Conservation (phyloP, 2,329 filamentous ascomycete species). For the Rhinocladiella mackenziei region DNA sequence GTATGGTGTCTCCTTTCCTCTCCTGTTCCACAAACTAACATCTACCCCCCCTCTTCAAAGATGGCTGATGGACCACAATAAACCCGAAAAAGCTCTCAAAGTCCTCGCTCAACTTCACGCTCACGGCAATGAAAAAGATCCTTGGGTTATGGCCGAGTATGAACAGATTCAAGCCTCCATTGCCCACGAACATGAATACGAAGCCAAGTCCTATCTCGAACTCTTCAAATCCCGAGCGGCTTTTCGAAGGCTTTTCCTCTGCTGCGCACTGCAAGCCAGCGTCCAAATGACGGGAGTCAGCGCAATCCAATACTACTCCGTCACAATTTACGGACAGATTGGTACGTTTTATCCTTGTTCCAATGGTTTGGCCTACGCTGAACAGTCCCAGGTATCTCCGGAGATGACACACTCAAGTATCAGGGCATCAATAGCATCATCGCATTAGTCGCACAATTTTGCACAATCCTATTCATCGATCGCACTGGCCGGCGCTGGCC, state of each 20-base stretch:
- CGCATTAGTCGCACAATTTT: slow-evolving; percentile 63
- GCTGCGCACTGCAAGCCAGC: slow-evolving; percentile 64
- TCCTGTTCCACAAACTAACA: slow-evolving; percentile 40
- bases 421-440: slow-evolving; percentile 72
- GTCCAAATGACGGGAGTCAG: slow-evolving; percentile 73
- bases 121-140: slow-evolving; percentile 61
- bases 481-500: slow-evolving; percentile 67
- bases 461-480: slow-evolving; percentile 65
- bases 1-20: slow-evolving; percentile 27
- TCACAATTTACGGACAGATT: slow-evolving; percentile 63
- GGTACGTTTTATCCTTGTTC: no score
- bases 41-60: slow-evolving; percentile 40
- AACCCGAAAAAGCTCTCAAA: slow-evolving; percentile 59
- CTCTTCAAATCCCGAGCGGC: slow-evolving; percentile 63
- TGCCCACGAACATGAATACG: slow-evolving; percentile 61
- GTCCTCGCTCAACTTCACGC: slow-evolving; percentile 68
- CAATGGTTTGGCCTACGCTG: no score
- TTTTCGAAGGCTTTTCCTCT: slow-evolving; percentile 69
- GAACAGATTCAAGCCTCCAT: slow-evolving; percentile 66
- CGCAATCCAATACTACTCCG: slow-evolving; percentile 71
- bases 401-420: slow-evolving; percentile 65
- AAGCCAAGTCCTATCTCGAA: slow-evolving; percentile 66
- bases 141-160: slow-evolving; percentile 70
- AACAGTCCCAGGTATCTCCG: slow-evolving; percentile 59
- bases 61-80: slow-evolving; percentile 72